Conservation (phyloP, 495 filamentous ascomycete species). For the Daldinia childiae region DNA sequence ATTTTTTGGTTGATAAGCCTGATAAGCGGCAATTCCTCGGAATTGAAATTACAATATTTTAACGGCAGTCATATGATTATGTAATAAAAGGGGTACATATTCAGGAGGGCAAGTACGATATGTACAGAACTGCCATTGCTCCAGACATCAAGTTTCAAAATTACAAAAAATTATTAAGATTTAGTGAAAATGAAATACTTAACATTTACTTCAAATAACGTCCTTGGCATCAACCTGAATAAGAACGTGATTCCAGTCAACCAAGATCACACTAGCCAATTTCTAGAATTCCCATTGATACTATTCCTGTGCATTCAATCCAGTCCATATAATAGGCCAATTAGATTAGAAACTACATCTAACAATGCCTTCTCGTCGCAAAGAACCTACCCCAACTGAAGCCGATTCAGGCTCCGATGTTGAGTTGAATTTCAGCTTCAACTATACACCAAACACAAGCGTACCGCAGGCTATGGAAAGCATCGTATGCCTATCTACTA, state of each 20-base stretch:
- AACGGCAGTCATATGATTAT: background rate
- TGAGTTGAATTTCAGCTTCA: constrained; percentile 11
- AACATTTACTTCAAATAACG: background rate
- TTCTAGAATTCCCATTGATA: background rate
- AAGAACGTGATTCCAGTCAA: background rate
- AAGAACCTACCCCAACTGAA: constrained; percentile 29
- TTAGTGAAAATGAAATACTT: background rate
- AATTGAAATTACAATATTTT: background rate
- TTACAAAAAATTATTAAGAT: background rate
- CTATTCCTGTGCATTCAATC: background rate
- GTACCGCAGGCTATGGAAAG: constrained; percentile 36
- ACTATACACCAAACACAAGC: constrained; percentile 16
- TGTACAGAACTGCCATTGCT: background rate
- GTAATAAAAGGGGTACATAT: constrained; percentile 1
- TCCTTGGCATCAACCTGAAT: background rate
- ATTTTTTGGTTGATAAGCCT: constrained; percentile 27
- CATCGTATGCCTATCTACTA: constrained; percentile 28
- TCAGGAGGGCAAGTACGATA: background rate
- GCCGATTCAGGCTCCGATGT: constrained; percentile 29
- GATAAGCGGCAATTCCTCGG: constrained; percentile 10
- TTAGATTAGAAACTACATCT: background rate
- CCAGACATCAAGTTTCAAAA: background rate
- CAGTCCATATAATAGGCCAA: background rate
- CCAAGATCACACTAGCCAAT: background rate
- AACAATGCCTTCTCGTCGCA: constrained; percentile 29